phyloP scores from a whole-genome alignment of 768 basidiomycete genomes.

The Tylopilus intermedius region DNA sequence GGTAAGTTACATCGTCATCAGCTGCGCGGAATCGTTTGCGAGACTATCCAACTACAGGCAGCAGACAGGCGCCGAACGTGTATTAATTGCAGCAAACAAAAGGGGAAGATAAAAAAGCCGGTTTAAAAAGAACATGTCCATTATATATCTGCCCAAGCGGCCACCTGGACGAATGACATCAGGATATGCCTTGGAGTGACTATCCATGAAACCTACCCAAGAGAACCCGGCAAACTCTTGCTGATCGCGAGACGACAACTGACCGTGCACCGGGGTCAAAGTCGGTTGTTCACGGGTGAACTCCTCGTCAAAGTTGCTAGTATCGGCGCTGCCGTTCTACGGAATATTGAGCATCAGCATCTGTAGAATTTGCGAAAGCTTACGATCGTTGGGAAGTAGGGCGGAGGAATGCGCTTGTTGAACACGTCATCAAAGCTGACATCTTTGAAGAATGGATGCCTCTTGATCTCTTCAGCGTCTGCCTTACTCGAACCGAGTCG shows the following conservation, averaged over 20 bases:
- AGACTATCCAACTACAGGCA: slow-evolving; percentile 38
- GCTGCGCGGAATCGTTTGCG: slow-evolving; percentile 21
- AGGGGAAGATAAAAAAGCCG: slow-evolving; percentile 23
- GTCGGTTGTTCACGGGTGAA: slow-evolving; percentile 97
- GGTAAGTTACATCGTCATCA: slow-evolving; percentile 18
- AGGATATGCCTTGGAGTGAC: not conserved
- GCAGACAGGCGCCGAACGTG: slow-evolving; percentile 22
- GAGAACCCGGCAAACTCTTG: slow-evolving; percentile 96
- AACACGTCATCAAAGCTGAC: slow-evolving; percentile 96
- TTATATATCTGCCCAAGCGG: slow-evolving; percentile 56
- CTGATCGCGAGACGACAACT: slow-evolving; percentile 85
- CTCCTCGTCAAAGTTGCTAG: slow-evolving; percentile 93
- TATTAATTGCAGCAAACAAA: slow-evolving; percentile 33
- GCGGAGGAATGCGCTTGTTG: slow-evolving; percentile 93
- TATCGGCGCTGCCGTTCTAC: slow-evolving; percentile 81
- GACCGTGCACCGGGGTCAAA: slow-evolving; percentile 93
- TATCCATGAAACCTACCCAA: slow-evolving; percentile 53
- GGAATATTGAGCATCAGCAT: slow-evolving; percentile 7
- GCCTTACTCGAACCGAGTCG: slow-evolving; percentile 88
- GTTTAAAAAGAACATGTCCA: slow-evolving; percentile 20
- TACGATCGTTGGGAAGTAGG: slow-evolving; percentile 96
- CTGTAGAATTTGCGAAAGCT: slow-evolving; percentile 27
- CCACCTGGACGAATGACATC: slow-evolving; percentile 23
- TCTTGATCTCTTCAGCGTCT: slow-evolving; percentile 96
- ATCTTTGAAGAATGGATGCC: slow-evolving; percentile 98